Evolutionary conservation across 331 rosid genomes (phyloP), one percentile per base, ranked within the genome.

Genomic region (Malus hybrid): DNA sequence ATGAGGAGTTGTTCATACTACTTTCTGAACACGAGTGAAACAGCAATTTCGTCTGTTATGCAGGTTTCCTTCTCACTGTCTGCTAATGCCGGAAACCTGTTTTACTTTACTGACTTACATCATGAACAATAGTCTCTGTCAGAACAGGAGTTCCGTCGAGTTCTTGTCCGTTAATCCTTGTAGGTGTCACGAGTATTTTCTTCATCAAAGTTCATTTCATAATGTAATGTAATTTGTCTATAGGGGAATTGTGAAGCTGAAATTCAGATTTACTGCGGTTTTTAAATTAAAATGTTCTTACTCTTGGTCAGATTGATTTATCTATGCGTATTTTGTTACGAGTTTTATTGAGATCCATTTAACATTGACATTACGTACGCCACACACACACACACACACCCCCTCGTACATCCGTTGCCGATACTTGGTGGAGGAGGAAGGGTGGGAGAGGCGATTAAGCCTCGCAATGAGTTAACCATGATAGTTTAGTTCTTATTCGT

Each of bases 1-100:
- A 94, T 50, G 99, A 94, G 71, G 86, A 94, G 81, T 84, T 94
- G 65, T 94, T 94, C 82, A 76, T 94, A 75, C 63, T 79, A 85
- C 99, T 92, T 73, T 81, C 96, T 39, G 92, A 79, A 77, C 46
- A 74, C 70, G 82, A 85, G 75, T 88, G 70, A 85, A 74, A 63
- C 60, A 34, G 10, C 31, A 71, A 24, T 10, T 18, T 18, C 36
- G 10, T 16, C 18, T 1, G 13, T 6, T 7, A 5, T 46, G 22
- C 69, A 1, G 64, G 39, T 60, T 57, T 18, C 55, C 10, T 18
- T 31, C 28, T 13, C 22, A 29, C 69, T 57, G 1, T 62, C n/a
- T 15, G 52, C 64, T 42, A 16, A n/a, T 57, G 55, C 61, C 7
- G 27, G 55, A 52, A 65, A 28, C 12, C 50, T 29, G 15, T 18